Percentiles rank a stretch among this genome's conserved stretches.
Evolutionary conservation across 2,329 filamentous ascomycete genomes (phyloP).

Genomic region (Fusarium nodosum): DNA sequence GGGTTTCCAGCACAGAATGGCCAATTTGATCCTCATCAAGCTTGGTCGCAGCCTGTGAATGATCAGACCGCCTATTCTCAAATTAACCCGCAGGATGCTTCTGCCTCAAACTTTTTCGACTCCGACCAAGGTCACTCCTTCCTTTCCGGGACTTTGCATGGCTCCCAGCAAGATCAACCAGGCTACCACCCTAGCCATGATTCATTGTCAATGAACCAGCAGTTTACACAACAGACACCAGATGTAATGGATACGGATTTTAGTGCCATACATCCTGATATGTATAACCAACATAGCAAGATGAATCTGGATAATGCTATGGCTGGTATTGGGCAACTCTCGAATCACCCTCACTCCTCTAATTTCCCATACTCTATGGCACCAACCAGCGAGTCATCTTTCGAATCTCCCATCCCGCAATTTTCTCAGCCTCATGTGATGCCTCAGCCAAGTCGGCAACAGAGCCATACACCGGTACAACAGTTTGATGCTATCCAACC

Average conservation of each 20-base stretch:
- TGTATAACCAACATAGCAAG: slow-evolving; percentile 56
- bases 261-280: slow-evolving; percentile 54
- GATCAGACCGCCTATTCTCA: slow-evolving; percentile 54
- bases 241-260: slow-evolving; percentile 57
- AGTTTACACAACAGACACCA: slow-evolving; percentile 53
- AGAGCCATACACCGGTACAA: slow-evolving; percentile 54
- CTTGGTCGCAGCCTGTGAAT: slow-evolving; percentile 56
- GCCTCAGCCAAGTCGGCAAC: slow-evolving; percentile 51
- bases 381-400: slow-evolving; percentile 52
- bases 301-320: slow-evolving; percentile 50
- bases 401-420: slow-evolving; percentile 52
- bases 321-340: slow-evolving; percentile 52
- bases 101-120: slow-evolving; percentile 55
- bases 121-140: slow-evolving; percentile 53
- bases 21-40: slow-evolving; percentile 57
- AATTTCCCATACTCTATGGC: slow-evolving; percentile 55
- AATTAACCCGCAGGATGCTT: slow-evolving; percentile 51
- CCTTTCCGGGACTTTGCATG: slow-evolving; percentile 50
- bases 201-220: slow-evolving; percentile 52
- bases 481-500: slow-evolving; percentile 51
- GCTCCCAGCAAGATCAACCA: slow-evolving; percentile 48
- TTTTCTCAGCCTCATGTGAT: slow-evolving; percentile 55
- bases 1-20: slow-evolving; percentile 52
- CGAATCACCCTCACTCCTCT: slow-evolving; percentile 52
- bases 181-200: slow-evolving; percentile 53